Evolutionary conservation across 2,329 filamentous ascomycete genomes (phyloP).

Genomic region (Acarospora socialis): DNA sequence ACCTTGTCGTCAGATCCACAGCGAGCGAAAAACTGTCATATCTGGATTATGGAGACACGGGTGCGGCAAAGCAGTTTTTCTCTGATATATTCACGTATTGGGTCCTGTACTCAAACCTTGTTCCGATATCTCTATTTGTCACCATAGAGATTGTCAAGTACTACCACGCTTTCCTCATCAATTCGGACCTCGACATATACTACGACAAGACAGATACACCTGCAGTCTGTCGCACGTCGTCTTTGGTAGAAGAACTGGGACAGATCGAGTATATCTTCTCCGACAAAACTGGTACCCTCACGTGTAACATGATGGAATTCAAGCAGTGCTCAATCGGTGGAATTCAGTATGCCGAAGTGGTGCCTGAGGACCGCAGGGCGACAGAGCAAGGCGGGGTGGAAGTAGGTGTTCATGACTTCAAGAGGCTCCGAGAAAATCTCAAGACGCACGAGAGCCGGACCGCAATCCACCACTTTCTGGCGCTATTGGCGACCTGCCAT

Average conservation of each 20-base stretch:
- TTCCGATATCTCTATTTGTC: slow-evolving; percentile 95
- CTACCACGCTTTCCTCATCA: slow-evolving; percentile 93
- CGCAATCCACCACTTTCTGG: slow-evolving; percentile 72
- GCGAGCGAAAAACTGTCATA: slow-evolving; percentile 53
- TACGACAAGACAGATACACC: slow-evolving; percentile 91
- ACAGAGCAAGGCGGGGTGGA: slow-evolving; percentile 64
- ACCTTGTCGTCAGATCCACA: slow-evolving; percentile 63
- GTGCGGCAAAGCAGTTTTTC: slow-evolving; percentile 68
- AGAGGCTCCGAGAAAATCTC: slow-evolving; percentile 56
- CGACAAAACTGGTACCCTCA: slow-evolving; percentile 92
- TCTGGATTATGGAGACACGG: slow-evolving; percentile 51
- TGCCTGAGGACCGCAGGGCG: slow-evolving; percentile 78
- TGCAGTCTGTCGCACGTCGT: slow-evolving; percentile 89
- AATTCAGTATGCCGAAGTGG: slow-evolving; percentile 82
- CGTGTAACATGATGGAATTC: slow-evolving; percentile 99
- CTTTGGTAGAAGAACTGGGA: slow-evolving; percentile 87
- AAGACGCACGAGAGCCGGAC: slow-evolving; percentile 42
- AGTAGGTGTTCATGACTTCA: slow-evolving; percentile 73
- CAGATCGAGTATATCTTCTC: slow-evolving; percentile 99
- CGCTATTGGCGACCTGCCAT: slow-evolving; percentile 78
- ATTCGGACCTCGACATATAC: slow-evolving; percentile 95
- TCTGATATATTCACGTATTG: slow-evolving; percentile 95
- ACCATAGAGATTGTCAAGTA: slow-evolving; percentile 97
- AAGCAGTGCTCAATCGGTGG: slow-evolving; percentile 87
- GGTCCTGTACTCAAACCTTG: slow-evolving; percentile 91